Base-by-base conservation (phyloP, 805 yeast genomes). In the Candida montana region DNA sequence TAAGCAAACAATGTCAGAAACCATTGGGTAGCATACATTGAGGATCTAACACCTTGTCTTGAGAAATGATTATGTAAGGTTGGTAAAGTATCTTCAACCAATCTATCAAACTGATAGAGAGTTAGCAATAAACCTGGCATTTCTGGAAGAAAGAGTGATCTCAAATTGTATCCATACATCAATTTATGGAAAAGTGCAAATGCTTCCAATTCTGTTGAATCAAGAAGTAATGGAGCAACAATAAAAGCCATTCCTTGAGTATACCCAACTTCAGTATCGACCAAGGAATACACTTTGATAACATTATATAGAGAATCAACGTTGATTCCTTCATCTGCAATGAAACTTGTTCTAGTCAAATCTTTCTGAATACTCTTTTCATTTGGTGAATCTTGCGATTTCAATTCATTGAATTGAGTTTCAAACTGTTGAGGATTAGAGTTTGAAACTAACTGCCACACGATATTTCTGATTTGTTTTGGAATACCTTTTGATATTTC, bases 21-120 rank as follows among this genome's bases (percentile, higher is more conserved):
- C 99, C 99, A 93, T 63, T 93, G 98, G 2, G 95, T 81, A 0
- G 97, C 98, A 68, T 87, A 93, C 98, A 91, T 91, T 18, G 95
- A 83, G 3, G 96, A 84, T 46, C 82, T 75, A 19, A 93, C 79
- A 6, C 97, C 97, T 61, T 91, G 95, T 48, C 89, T 79, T 21
- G 74, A 71, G 51, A 93, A 67, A 66, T 93, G 98, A 35, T 75
- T 74, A 58, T 77, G 77, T 36, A 93, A 69, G 7, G 68, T 68
- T 0, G 98, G 98, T 17, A 80, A 67, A 34, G 70, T 63, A 48
- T 81, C 91, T 59, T 90, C 97, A 29, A 93, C 56, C 38, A 91
- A 62, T 42, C 97, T 72, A 59, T 93, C 98, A 63, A 89, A 90
- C 57, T 93, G 96, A 60, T 91, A 90, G 42, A 93, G 69, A 55